These are phyloP conservation scores for Fusarium palustre DNA, from an alignment of 2,329 filamentous ascomycete genomes.

Conservation along the genomic window DNA sequence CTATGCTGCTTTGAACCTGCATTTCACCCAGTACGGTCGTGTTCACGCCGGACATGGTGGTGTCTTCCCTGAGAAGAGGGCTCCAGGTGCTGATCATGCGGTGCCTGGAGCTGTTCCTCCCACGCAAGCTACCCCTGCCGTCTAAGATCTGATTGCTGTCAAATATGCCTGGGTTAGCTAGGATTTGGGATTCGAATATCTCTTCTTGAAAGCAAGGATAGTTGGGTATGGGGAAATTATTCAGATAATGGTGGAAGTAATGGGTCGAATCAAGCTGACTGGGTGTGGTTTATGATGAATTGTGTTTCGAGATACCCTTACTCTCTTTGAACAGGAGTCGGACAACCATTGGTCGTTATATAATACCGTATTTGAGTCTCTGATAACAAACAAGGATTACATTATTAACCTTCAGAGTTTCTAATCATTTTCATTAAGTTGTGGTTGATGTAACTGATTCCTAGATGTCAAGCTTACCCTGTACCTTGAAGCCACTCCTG, in stretches of 20 bases:
- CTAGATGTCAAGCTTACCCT: constrained; percentile 3
- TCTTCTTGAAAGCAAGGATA: too few relatives aligned
- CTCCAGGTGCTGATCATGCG: constrained; percentile 17
- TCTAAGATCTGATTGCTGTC: neutral
- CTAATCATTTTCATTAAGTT: neutral
- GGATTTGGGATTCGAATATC: neutral
- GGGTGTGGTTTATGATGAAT: neutral
- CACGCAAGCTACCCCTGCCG: constrained; percentile 24
- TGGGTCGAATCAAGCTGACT: neutral
- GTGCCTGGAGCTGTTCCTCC: constrained; percentile 20
- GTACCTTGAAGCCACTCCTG: neutral
- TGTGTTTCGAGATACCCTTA: constrained; percentile 41
- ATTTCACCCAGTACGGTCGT: constrained; percentile 67
- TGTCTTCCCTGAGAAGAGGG: constrained; percentile 61
- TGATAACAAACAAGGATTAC: constrained; percentile 31
- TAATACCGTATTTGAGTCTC: neutral
- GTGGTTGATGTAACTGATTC: too few relatives aligned
- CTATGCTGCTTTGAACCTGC: constrained; percentile 62
- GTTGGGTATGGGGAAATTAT: neutral
- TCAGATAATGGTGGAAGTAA: neutral
- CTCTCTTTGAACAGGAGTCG: constrained; percentile 40
- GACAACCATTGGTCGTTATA: constrained; percentile 23
- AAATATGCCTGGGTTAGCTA: neutral
- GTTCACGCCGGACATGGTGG: constrained; percentile 56
- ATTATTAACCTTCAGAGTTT: too few relatives aligned